Percentiles rank a stretch among this genome's conserved stretches.
Conservation (phyloP, 768 basidiomycete species). For the Mycena leptocephala region DNA sequence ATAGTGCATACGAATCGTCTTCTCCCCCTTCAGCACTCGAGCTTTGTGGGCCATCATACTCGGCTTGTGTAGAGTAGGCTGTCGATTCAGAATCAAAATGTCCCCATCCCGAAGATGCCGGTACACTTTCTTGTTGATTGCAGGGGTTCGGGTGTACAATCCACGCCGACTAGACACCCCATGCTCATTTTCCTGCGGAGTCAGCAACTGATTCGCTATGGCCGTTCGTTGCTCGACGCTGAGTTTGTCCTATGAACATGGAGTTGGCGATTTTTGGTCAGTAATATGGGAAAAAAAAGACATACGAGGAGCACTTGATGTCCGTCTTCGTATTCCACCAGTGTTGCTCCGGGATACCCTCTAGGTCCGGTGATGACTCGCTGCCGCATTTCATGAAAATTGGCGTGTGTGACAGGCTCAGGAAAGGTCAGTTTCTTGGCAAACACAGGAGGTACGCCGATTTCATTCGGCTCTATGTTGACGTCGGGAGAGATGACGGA, state of each 20-base stretch:
- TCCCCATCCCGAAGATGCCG: constrained; percentile 96
- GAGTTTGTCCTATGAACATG: constrained; percentile 78
- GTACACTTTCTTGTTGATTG: constrained; percentile 97
- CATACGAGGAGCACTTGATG: constrained; percentile 85
- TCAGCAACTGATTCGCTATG: constrained; percentile 95
- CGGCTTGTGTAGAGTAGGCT: constrained; percentile 98
- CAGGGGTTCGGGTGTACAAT: constrained; percentile 82
- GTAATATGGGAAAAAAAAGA: background rate
- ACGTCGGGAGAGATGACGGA: constrained; percentile 99
- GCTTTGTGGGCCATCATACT: constrained; percentile 99
- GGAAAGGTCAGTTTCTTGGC: constrained; percentile 97
- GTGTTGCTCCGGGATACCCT: constrained; percentile 92
- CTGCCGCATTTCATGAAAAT: constrained; percentile 90
- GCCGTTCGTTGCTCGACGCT: constrained; percentile 93
- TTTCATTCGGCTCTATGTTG: constrained; percentile 99
- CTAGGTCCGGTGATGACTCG: constrained; percentile 93
- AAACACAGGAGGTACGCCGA: constrained; percentile 98
- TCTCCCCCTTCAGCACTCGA: constrained; percentile 93
- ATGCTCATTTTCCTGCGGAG: constrained; percentile 86
- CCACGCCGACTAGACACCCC: constrained; percentile 63
- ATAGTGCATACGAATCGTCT: constrained; percentile 99
- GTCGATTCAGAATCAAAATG: constrained; percentile 95
- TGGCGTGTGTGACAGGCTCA: constrained; percentile 94
- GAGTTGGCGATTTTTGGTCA: constrained; percentile 8
- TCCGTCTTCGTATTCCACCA: constrained; percentile 97